A percentile compares a stretch with the other conserved stretches of the same genome.
phyloP scores from a whole-genome alignment of 2,329 filamentous ascomycete species.

The Diplodia intermedia region DNA sequence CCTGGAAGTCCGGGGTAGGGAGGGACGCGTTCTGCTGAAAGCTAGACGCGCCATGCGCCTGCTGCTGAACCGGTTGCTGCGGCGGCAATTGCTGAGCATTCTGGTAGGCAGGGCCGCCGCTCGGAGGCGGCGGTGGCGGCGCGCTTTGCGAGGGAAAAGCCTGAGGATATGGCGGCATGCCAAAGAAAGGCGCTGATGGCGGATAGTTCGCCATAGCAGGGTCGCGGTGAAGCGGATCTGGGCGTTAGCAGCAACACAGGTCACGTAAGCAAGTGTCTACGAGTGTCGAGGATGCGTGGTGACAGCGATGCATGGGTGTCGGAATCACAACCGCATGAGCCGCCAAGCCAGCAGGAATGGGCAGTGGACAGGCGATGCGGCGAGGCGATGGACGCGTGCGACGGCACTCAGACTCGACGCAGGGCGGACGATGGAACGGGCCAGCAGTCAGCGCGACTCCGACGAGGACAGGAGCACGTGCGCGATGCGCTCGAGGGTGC shows the following conservation, averaged over 20 bases:
- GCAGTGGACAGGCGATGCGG: constrained; percentile 26
- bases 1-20: constrained; percentile 36
- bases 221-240: constrained; percentile 17
- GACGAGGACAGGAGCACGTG: background rate
- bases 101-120: constrained; percentile 13
- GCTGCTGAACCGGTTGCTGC: constrained; percentile 15
- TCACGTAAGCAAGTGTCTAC: constrained; percentile 28
- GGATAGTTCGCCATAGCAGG: constrained; percentile 31
- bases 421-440: background rate
- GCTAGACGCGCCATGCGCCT: constrained; percentile 24
- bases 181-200: constrained; percentile 28
- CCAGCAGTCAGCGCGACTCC: constrained; percentile 17
- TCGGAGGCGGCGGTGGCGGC: constrained; percentile 10
- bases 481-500: constrained; percentile 6
- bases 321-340: constrained; percentile 25
- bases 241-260: constrained; percentile 30
- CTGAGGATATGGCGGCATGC: constrained; percentile 15
- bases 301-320: constrained; percentile 32
- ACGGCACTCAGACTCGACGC: constrained; percentile 1
- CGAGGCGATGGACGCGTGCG: constrained; percentile 21
- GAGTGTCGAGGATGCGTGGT: constrained; percentile 19
- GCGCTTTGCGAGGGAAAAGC: constrained; percentile 25
- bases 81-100: constrained; percentile 22
- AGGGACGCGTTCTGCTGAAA: constrained; percentile 39
- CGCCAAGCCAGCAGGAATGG: constrained; percentile 29